Conservation (phyloP, 495 filamentous ascomycete genomes). For the Penicillium roqueforti region DNA sequence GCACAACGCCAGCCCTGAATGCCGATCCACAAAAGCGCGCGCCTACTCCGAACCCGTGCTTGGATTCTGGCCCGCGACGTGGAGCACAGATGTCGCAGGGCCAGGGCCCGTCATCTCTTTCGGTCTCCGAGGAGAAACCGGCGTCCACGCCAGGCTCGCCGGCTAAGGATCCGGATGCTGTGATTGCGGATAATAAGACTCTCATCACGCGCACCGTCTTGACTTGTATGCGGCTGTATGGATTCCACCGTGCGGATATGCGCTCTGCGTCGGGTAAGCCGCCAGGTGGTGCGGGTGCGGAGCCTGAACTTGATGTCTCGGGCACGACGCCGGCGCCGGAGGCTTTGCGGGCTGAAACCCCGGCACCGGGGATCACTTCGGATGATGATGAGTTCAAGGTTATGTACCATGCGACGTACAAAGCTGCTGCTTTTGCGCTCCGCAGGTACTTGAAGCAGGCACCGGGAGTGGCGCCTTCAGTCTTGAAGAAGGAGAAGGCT, state of each 20-base stretch:
- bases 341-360: constrained; percentile 19
- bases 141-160: constrained; percentile 15
- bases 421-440: constrained; percentile 56
- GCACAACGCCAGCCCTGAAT: constrained; percentile 7
- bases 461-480: constrained; percentile 16
- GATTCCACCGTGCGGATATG: constrained; percentile 46
- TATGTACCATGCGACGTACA: constrained; percentile 63
- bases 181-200: constrained; percentile 41
- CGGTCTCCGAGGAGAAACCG: constrained; percentile 17
- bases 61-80: constrained; percentile 20
- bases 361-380: constrained; percentile 16
- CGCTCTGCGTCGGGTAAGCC: constrained; percentile 22
- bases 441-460: constrained; percentile 43
- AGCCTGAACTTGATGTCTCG: constrained; percentile 17
- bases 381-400: constrained; percentile 61
- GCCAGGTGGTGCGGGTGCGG: constrained; percentile 1
- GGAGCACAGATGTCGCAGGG: constrained; percentile 12
- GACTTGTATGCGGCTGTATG: constrained; percentile 63
- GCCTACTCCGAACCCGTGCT: constrained; percentile 27
- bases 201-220: constrained; percentile 48
- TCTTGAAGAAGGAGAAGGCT: constrained; percentile 40
- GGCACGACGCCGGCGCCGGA: constrained; percentile 15
- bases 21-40: constrained; percentile 26
- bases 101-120: constrained; percentile 14
- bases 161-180: constrained; percentile 31